Base-by-base conservation (phyloP, 495 filamentous ascomycete genomes). In the Penicillium antarcticum region DNA sequence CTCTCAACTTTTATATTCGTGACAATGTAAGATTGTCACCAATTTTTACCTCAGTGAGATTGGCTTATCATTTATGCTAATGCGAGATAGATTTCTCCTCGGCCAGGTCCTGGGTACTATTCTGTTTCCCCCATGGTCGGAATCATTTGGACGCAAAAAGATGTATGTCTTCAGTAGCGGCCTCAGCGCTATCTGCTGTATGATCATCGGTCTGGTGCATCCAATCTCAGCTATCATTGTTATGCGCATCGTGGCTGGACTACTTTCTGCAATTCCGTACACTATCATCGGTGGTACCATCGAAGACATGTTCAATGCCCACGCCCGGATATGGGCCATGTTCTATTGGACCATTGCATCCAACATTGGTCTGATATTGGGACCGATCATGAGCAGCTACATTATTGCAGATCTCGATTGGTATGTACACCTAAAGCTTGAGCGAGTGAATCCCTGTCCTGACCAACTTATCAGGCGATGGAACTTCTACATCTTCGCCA, bases 271-370 rank as follows among this genome's bases (percentile, higher is more conserved):
- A 13, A 69, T 81, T 2, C 79, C 78, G 6, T 70, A 73, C 1
- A 73, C 77, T 12, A 70, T 82, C 1, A 70, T 78, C 9, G 69
- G 72, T 0, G 77, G 79, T 9, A 79, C 72, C 38, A 73, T 82
- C 44, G 78, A 81, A 52, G 77, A 80, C 54, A 70, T 81, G 57
- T 80, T 65, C 50, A 66, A 74, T 46, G 54, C 66, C 0, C 60
- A 57, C 35, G 61, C 59, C 31, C 66, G 78, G 1, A 69, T 77
- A 10, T 81, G 74, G 72, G 33, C 77, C 6, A 69, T 79, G 14
- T 76, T 72, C 29, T 32, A 61, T 2, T 81, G 74, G 67, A 65
- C 62, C 17, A 56, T 60, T 37, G 60, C 61, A 13, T 61, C 72
- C 0, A 75, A 70, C 8, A 49, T 71, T 12, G 78, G 70, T 5